Evolutionary conservation across 495 filamentous ascomycete genomes (phyloP), one percentile per base, ranked within the genome.

Genomic region (Neurospora sp.): DNA sequence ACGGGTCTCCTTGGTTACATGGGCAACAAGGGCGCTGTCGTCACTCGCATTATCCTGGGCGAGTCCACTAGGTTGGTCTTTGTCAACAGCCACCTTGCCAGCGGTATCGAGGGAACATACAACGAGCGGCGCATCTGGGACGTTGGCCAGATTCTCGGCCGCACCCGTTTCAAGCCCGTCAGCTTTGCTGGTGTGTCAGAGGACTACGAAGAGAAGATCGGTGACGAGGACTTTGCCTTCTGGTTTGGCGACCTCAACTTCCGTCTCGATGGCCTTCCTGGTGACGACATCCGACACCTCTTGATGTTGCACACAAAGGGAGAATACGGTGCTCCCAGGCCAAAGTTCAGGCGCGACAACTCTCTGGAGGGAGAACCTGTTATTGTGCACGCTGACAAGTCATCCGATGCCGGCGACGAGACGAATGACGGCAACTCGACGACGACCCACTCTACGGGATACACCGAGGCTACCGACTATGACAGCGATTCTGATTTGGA

Each of bases 221-320:
- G 93, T 2, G 91, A 94, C 69, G 94, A 95, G 74, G 96, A 98
- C 79, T 95, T 97, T 82, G 88, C 91, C 2, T 97, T 98, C 77
- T 98, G 95, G 93, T 94, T 97, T 80, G 96, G 96, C 27, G 96
- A 99, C 81, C 86, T 99, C 10, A 99, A 99, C 81, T 99, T 97
- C 78, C 88, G 96, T 41, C 85, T 99, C 1, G 94, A 97, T 62
- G 91, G 90, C 69, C 89, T 98, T 6, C 92, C 96, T 0, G 94
- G 93, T 0, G 93, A 93, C 69, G 96, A 98, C 81, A 95, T 99
- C 40, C 88, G 96, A 31, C 88, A 90, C 70, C 87, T 98, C 8
- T 87, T 99, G 38, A 91, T 90, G 82, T 86, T 96, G 23, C 94
- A 98, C 79, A 91, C 92, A 1, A 86, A 86, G 31, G 92, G 94